Percentiles rank a stretch among this genome's conserved stretches.
Conservation (phyloP, 768 basidiomycete species). For the Tricholomella constricta region DNA sequence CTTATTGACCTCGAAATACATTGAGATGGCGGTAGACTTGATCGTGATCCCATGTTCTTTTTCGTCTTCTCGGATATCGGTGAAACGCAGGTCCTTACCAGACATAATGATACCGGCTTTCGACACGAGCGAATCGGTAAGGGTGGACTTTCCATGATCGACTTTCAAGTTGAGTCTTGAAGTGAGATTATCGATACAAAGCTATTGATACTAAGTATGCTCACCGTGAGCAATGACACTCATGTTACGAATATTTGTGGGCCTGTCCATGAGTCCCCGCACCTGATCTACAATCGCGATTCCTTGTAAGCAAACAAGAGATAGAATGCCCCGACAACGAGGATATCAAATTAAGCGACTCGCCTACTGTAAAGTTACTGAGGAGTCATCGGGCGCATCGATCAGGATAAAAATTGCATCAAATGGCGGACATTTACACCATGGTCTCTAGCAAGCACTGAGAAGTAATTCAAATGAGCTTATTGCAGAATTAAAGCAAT, state of each 20-base stretch:
- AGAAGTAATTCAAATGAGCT: no score
- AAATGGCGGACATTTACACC: no score
- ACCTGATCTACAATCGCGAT: slow-evolving; percentile 64
- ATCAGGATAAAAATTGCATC: no score
- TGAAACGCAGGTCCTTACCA: slow-evolving; percentile 93
- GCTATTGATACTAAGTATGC: slow-evolving; percentile 24
- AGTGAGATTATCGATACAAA: slow-evolving; percentile 2
- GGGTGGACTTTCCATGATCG: slow-evolving; percentile 99
- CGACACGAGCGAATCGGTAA: slow-evolving; percentile 97
- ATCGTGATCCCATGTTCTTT: slow-evolving; percentile 99
- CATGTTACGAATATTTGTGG: slow-evolving; percentile 95
- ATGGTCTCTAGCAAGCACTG: no score
- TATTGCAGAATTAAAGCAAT: no score
- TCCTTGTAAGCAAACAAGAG: neutral
- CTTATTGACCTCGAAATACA: slow-evolving; percentile 97
- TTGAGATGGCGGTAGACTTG: slow-evolving; percentile 91
- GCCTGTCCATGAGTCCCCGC: slow-evolving; percentile 82
- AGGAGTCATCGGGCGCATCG: neutral
- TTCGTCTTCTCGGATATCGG: slow-evolving; percentile 96
- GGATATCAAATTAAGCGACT: slow-evolving; percentile 33
- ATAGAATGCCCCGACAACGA: slow-evolving; percentile 4
- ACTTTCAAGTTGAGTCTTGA: slow-evolving; percentile 47
- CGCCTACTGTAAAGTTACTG: slow-evolving; percentile 86
- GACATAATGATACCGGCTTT: slow-evolving; percentile 99
- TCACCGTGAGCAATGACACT: slow-evolving; percentile 89